Evolutionary conservation across 768 basidiomycete species (phyloP), one percentile per base, ranked within the genome.

Genomic region (Amanita subjunquillea): DNA sequence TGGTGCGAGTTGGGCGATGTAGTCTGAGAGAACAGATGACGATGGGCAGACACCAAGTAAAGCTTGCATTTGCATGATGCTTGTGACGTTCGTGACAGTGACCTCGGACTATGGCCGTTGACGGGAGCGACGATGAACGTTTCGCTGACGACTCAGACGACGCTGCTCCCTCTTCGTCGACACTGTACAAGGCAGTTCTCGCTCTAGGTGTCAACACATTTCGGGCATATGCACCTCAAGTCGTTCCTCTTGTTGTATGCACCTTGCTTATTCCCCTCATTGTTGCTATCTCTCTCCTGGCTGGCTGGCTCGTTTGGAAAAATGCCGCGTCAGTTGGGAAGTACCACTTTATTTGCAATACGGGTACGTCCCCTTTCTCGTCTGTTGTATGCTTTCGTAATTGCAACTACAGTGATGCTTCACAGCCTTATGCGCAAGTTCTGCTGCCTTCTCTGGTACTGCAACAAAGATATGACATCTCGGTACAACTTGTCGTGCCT

Each of bases 231-330:
- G 77, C 77, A 6, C 82, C 83, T 2, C 78, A 78, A 54, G 65
- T 89, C 23, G 71, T 88, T n/a, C 84, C 88, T 23, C 58, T 87
- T 27, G 53, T 77, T 23, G 77, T 88, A 27, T 86, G 74, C 63
- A 60, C 79, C 3, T 63, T 79, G 23, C 69, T 86, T 38, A 66
- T 90, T 39, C 89, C 89, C 3, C 59, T 88, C 1, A 58, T 86
- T 29, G 57, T 81, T 30, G 60, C 79, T 57, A 65, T 85, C 4
- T 87, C 89, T 9, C 56, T 78, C 13, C 74, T 76, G 55, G 83
- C 88, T 7, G 89, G 89, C 2, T 81, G 77, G 69, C 65, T 81
- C 47, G 85, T 91, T 3, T 90, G 88, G 86, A 79, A 70, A 56
- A 85, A 70, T 57, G 72, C 82, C 4, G 83, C 87, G 75, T 79